phyloP scores from a whole-genome alignment of 345 rosid genomes.

The Hypericum androsaemum region DNA sequence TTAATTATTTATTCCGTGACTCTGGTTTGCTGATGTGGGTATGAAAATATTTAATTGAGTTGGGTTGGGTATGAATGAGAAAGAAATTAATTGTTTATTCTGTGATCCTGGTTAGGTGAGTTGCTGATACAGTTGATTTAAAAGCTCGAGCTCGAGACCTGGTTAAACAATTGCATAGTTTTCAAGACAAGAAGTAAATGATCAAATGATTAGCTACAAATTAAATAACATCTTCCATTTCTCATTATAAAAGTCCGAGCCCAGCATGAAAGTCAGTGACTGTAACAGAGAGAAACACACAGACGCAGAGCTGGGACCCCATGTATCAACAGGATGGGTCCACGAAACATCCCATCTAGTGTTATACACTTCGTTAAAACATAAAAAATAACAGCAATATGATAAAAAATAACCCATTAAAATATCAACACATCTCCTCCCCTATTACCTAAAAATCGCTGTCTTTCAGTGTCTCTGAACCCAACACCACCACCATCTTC shows the following conservation, averaged over 20 bases:
- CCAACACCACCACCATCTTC: slow-evolving; percentile 20
- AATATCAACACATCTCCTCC: slow-evolving; percentile 14
- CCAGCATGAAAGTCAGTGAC: slow-evolving; percentile 12
- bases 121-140: too few species aligned
- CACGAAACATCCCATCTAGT: slow-evolving; percentile 25
- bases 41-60: too few species aligned
- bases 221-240: slow-evolving; percentile 2
- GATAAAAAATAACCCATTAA: too few species aligned
- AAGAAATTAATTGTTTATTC: too few species aligned
- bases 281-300: slow-evolving; percentile 12
- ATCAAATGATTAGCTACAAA: slow-evolving; percentile 12
- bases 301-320: slow-evolving; percentile 6
- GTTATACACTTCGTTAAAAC: background rate
- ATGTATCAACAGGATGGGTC: slow-evolving; percentile 33
- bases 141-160: too few species aligned
- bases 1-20: too few species aligned
- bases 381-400: too few species aligned
- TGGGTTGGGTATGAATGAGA: too few species aligned
- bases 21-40: too few species aligned
- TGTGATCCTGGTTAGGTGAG: too few species aligned
- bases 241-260: background rate
- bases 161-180: too few species aligned
- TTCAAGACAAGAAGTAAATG: slow-evolving; percentile 1
- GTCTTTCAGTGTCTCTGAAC: slow-evolving; percentile 21
- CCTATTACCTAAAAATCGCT: slow-evolving; percentile 22